A percentile compares a stretch with the other conserved stretches of the same genome.
phyloP scores from a whole-genome alignment of 2,329 filamentous ascomycete species.

The Thelonectria olida region DNA sequence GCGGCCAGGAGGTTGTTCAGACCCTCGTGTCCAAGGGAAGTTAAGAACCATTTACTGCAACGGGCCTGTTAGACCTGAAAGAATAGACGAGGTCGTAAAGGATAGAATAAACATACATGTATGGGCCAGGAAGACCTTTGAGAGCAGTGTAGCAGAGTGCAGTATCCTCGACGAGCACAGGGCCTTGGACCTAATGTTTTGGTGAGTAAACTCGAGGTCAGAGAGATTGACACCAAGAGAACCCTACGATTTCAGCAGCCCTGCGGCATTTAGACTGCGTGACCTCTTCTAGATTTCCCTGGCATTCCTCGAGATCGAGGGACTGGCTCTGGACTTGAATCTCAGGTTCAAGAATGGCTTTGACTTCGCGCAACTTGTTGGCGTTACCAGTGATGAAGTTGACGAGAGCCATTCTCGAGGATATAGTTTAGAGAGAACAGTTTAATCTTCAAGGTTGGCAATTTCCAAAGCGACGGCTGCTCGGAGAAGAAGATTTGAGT shows the following conservation, averaged over 20 bases:
- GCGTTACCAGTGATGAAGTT: slow-evolving; percentile 98
- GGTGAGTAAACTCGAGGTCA: neutral
- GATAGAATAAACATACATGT: slow-evolving; percentile 74
- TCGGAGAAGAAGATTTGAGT: neutral
- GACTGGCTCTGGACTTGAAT: slow-evolving; percentile 79
- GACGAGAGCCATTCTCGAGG: slow-evolving; percentile 58
- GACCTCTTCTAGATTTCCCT: slow-evolving; percentile 92
- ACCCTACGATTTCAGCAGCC: slow-evolving; percentile 78
- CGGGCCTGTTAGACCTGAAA: neutral
- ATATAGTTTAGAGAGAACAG: neutral
- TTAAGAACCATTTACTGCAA: slow-evolving; percentile 92
- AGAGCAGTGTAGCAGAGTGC: slow-evolving; percentile 92
- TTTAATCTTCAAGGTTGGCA: neutral
- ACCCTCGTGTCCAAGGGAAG: slow-evolving; percentile 81
- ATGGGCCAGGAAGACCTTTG: slow-evolving; percentile 90
- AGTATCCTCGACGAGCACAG: slow-evolving; percentile 95
- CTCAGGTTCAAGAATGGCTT: slow-evolving; percentile 80
- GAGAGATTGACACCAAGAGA: neutral
- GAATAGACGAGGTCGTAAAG: neutral
- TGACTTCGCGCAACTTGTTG: slow-evolving; percentile 91
- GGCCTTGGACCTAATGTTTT: slow-evolving; percentile 73
- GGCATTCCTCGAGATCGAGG: slow-evolving; percentile 87
- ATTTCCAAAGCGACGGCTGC: neutral
- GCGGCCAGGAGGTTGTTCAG: slow-evolving; percentile 90
- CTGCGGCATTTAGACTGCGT: slow-evolving; percentile 85